Evolutionary conservation across 371 early-diverging fungal genomes (phyloP).

Genomic region (Entomophthora muscae): DNA sequence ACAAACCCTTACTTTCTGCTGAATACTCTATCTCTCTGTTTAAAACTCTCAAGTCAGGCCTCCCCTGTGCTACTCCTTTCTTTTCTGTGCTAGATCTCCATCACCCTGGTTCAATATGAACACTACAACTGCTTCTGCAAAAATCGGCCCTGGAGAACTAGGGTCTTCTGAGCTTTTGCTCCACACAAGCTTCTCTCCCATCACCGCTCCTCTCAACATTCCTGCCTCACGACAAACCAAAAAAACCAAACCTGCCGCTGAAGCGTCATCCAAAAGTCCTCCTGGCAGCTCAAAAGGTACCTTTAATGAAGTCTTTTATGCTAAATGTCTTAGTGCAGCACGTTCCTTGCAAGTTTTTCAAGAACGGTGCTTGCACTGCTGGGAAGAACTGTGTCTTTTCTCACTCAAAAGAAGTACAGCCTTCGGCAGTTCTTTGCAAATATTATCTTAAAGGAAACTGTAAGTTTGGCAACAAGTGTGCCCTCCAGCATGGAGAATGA

Average conservation of each 20-base stretch:
- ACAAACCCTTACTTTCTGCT: not conserved
- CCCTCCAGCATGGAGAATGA: slow-evolving; percentile 30
- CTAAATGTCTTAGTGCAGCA: slow-evolving; percentile 19
- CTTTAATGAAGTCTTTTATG: slow-evolving; percentile 17
- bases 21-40: not conserved
- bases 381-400: slow-evolving; percentile 61
- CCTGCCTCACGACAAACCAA: not conserved
- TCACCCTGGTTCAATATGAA: not conserved
- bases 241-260: not conserved
- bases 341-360: slow-evolving; percentile 70
- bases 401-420: slow-evolving; percentile 36
- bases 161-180: not conserved
- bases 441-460: slow-evolving; percentile 64
- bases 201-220: not conserved
- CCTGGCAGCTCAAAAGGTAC: not conserved
- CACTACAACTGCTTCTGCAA: not conserved
- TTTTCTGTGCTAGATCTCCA: not conserved
- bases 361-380: slow-evolving; percentile 54
- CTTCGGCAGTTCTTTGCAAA: slow-evolving; percentile 45
- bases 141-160: not conserved
- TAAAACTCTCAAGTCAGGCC: not conserved
- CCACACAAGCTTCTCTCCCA: not conserved
- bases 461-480: slow-evolving; percentile 63
- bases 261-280: not conserved
- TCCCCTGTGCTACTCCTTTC: not conserved